Evolutionary conservation across 2,329 filamentous ascomycete genomes (phyloP), one percentile per base, ranked within the genome.

Genomic region (Trichoderma sp.): DNA sequence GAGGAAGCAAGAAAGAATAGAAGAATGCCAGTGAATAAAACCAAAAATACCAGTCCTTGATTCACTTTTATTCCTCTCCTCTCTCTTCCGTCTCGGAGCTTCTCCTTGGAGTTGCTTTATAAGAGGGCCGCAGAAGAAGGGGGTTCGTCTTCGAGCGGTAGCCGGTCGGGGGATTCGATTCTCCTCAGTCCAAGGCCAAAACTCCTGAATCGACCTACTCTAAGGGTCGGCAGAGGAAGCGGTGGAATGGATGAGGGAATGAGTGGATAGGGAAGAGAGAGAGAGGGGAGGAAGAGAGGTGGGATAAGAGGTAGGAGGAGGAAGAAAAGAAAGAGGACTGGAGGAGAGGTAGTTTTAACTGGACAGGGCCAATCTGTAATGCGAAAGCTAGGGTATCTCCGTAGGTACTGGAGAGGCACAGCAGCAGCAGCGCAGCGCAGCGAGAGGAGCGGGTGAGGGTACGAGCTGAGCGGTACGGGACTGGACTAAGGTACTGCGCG

Each of bases 251-350:
- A 83, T 83, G 83, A 85, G 83, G 82, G 83, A 87, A 88, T 83
- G 85, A 87, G 84, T 87, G 84, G 84, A 84, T 83, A 75, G 81
- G 79, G 78, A 79, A 80, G 83, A 83, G 80, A 77, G 78, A 78
- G 79, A 78, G 79, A 47, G 51, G 36, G 51, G 77, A 73, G 73
- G 71, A 72, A 72, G 85, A 86, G 87, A 84, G 86, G 85, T 76
- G 77, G 79, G 77, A 81, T 79, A 79, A 77, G 79, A 72, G 72
- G 73, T 85, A 84, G 83, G 85, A 86, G 83, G 83, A 86, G 81
- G 82, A 84, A 82, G 81, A 84, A 83, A 84, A 81, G 83, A 83
- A 84, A 84, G 86, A 85, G 85, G 86, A 87, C 84, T 86, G 85
- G 85, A 84, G 83, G 83, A 86, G 83, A 86, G 77, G 77, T 80